Evolutionary conservation across 331 rosid species (phyloP), one percentile per base, ranked within the genome.

Genomic region (Spiraea crenata): DNA sequence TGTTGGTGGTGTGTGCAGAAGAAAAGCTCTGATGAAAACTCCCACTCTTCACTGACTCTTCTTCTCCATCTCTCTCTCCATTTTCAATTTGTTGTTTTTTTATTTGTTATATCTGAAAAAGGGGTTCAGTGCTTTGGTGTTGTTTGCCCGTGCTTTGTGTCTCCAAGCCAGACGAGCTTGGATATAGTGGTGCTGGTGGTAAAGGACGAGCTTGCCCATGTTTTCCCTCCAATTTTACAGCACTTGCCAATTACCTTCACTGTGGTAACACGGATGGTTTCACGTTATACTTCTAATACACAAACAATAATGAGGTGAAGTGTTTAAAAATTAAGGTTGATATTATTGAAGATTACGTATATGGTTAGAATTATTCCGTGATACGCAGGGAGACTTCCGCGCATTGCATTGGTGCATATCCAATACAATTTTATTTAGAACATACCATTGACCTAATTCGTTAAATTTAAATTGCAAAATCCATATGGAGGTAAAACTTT

Each of bases 71-170:
- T 4, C 47, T 35, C 16, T 65, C 35, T n/a, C 40, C 70, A 64
- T 75, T 77, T 25, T 70, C 67, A 50, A 48, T 60, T 48, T 56
- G 20, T 31, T 7, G 9, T 34, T 12, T 62, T 63, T 63, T 6
- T 41, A 17, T 63, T 5, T 63, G 14, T 15, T 7, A 42, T 9
- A 40, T 40, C 19, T 7, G 44, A 25, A 25, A 25, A 25, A 25
- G 31, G 31, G 2, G 31, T 72, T 31, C 80, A 72, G 82, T 56
- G 79, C 81, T 75, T 83, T 88, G 89, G 82, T 83, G 82, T 48
- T 8, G 10, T 76, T 65, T 73, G 87, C 81, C 76, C 13, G 48
- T 58, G 42, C 55, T 4, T 46, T 61, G 78, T 63, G 72, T 2
- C 66, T 3, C 51, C 60, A 59, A 50, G 78, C 65, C 54, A 77